A percentile compares a stretch with the other conserved stretches of the same genome.
phyloP scores from a whole-genome alignment of 2,329 filamentous ascomycete species.

The Diaporthe caulivora region DNA sequence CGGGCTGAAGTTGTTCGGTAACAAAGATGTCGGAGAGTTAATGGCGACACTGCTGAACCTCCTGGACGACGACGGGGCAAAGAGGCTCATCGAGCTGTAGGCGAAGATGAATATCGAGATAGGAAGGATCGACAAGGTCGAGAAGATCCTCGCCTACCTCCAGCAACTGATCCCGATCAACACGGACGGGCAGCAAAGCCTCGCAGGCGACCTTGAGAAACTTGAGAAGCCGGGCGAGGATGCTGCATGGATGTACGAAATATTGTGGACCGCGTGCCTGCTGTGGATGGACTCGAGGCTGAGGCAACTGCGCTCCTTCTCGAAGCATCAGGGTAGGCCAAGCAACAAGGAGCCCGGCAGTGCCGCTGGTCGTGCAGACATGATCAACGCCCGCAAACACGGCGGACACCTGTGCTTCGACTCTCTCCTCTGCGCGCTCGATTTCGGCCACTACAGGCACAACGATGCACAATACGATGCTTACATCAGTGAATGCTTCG shows the following conservation, averaged over 20 bases:
- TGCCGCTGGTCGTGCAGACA: not conserved
- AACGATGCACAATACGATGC: not conserved
- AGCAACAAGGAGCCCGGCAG: not conserved
- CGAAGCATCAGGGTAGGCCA: fast-evolving
- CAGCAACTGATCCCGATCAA: slow-evolving; percentile 1
- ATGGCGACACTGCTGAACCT: not conserved
- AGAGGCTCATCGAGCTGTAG: not conserved
- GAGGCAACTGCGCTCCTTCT: not conserved
- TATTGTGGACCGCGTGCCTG: not conserved
- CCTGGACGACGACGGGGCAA: not conserved
- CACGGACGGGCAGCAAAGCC: not conserved
- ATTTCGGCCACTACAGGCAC: not conserved
- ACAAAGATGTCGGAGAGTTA: not conserved
- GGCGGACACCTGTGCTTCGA: slow-evolving; percentile 6
- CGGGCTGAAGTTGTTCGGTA: not conserved
- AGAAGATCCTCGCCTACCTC: not conserved
- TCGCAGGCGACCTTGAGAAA: not conserved
- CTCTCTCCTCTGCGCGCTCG: not conserved
- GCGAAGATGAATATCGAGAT: not conserved
- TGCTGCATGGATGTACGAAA: not conserved
- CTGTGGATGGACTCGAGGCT: slow-evolving; percentile 14
- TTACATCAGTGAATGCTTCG: not conserved
- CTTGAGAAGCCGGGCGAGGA: not conserved
- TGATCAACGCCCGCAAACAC: slow-evolving; percentile 2
- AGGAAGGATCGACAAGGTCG: not conserved